phyloP scores from a whole-genome alignment of 2,329 filamentous ascomycete genomes.

The Colletotrichum orchidophilum region DNA sequence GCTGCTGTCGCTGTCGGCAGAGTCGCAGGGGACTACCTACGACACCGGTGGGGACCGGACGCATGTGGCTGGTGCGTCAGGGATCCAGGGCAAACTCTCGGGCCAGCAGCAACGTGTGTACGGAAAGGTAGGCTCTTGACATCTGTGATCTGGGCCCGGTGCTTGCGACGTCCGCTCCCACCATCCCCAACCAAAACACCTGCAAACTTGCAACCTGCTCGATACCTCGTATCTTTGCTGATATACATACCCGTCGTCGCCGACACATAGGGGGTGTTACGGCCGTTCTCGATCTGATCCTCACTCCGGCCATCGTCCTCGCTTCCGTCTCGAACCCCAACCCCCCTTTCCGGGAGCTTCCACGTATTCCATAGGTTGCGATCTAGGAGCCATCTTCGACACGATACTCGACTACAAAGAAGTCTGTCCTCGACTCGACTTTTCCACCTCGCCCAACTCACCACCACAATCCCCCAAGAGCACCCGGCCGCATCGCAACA shows the following conservation, averaged over 20 bases:
- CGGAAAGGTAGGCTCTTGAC: conserved; percentile 18
- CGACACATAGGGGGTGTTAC: not conserved
- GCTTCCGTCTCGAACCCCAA: conserved; percentile 6
- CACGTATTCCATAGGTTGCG: conserved; percentile 28
- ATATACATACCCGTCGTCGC: conserved; percentile 15
- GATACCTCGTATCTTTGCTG: not conserved
- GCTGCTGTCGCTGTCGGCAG: conserved; percentile 10
- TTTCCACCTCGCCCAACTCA: not conserved
- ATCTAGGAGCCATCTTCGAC: conserved; percentile 33
- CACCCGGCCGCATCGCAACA: conserved; percentile 18
- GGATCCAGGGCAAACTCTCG: conserved; percentile 20
- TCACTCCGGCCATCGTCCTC: conserved; percentile 2
- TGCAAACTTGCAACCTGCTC: conserved; percentile 5
- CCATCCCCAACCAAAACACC: conserved; percentile 14
- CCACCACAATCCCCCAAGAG: not conserved
- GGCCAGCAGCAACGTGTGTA: conserved; percentile 19
- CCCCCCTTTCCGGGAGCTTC: conserved; percentile 24
- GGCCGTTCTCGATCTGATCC: not conserved
- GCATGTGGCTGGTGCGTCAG: conserved; percentile 33
- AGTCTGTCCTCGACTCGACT: conserved; percentile 7
- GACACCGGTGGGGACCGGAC: conserved; percentile 15
- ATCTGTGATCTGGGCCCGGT: conserved; percentile 4
- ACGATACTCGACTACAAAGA: conserved; percentile 29
- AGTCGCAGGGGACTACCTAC: conserved; percentile 26
- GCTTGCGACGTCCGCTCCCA: conserved; percentile 28